Evolutionary conservation across 2,329 filamentous ascomycete genomes (phyloP), one percentile per base, ranked within the genome.

Genomic region (Colletotrichum gloeosporioides): DNA sequence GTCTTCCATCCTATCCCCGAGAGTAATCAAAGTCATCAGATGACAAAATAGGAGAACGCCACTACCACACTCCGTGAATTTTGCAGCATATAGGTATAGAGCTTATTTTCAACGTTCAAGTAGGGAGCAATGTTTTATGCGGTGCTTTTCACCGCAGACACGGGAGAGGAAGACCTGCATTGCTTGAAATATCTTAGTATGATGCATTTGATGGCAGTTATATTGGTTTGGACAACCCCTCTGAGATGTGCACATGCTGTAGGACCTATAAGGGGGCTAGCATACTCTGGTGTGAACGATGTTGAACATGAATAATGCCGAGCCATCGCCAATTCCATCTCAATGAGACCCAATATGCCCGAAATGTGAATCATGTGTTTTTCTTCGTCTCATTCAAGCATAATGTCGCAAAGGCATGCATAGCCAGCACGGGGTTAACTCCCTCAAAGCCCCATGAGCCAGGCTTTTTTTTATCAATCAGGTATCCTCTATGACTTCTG

Each of bases 31-130:
- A 0, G 10, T 53, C 44, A 1, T 8, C 13, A 1, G 44, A 22
- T 10, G 44, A 3, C 44, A 53, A 22, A 53, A 22, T 12, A 0
- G 44, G 44, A 53, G 44, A 22, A 22, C n/a, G n/a, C 12, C 44
- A n/a, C n/a, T 0, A 10, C n/a, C 44, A 13, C 2, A 6, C 18
- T 12, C n/a, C 0, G 44, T 49, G 44, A 49, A 22, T 0, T n/a
- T 49, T 49, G 9, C 6, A 0, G 39, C 16, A 9, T 18, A 44
- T 44, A 8, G 5, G 16, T 8, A 44, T 16, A 4, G 9, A 4
- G 36, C 36, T 49, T 10, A 8, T 49, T 49, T 22, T 13, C 44
- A 53, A 1, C 44, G 44, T 53, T 10, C 1, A 53, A 53, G 1
- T 22, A 53, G n/a, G 13, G 18, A 53, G 22, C 4, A 22, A 2